Base-by-base conservation (phyloP, 2,329 filamentous ascomycete species). In the Knufia fluminis region DNA sequence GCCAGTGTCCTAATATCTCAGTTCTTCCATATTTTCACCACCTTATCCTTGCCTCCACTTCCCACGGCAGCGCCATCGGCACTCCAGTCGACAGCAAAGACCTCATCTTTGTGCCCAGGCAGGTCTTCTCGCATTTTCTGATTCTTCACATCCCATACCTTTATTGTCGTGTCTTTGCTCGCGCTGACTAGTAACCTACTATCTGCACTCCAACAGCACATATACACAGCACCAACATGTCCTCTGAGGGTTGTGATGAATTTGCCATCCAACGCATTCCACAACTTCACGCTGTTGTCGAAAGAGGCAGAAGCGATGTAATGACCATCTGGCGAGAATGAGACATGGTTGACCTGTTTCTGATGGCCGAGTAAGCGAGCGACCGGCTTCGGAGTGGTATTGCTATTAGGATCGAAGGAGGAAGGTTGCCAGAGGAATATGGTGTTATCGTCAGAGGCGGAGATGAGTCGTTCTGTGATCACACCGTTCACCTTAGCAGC, bases 321-420 rank as follows among this genome's bases (percentile, higher is more conserved):
- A 7, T 79, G 75, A 28, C 89, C 91, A 62, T 97, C 90, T 0
- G 91, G 89, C 1, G 88, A 95, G 68, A 97, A 97, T 0, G 83
- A 85, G 42, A 97, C 90, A 64, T 96, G 86, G 66, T 97, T 96
- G 58, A 97, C 90, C 63, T 91, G 86, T 69, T 97, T 97, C 65
- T 96, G 88, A 62, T 98, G 92, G 1, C 92, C 92, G n/a, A 88
- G 69, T 69, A 97, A 78, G 28, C 89, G 77, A n/a, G 86, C 85
- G 2, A 97, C 73, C 0, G 91, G 90, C 65, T 97, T 96, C 6
- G 75, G 86, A 3, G 83, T 82, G 38, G 74, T 75, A 23, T 56
- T 58, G 3, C 56, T 58, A 35, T 57, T 54, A 4, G 47, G 40
- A 31, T 53, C 44, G 14, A 59, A 54, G 4, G 56, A 54, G 8